Base-by-base conservation (phyloP, 2,329 filamentous ascomycete species). In the Xylariaceae sp. region DNA sequence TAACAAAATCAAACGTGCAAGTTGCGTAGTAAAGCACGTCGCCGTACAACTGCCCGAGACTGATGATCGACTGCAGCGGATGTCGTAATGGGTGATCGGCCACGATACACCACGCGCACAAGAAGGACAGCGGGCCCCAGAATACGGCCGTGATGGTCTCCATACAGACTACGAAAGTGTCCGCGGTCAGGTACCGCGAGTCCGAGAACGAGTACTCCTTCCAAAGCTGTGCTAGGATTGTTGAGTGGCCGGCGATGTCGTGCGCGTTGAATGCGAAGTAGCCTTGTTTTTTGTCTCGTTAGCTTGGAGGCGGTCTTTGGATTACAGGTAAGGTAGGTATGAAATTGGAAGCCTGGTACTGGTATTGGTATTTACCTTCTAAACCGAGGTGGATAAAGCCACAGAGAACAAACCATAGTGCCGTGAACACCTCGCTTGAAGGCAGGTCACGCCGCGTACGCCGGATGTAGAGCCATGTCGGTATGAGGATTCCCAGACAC, bases 361-460 rank as follows among this genome's bases (percentile, higher is more conserved):
- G 4, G 5, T 8, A 14, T 23, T 7, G 6, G 14, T 23, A 26
- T 21, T 14, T 48, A 33, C 54, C 75, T 65, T 81, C 78, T 34
- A 80, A 74, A 62, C 77, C 72, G 19, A 76, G 49, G 60, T 78
- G 76, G 58, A 78, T 79, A 60, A 64, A 82, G 71, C 76, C 83
- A 81, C 88, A 57, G 29, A 57, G 48, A 17, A 57, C 54, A 29
- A 53, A 93, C 91, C 91, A 94, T 74, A 91, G 74, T 19, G 88
- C 83, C 4, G 82, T 83, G 11, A 81, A 65, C 41, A 85, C 78
- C 63, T 92, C 89, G 23, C 71, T 71, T 6, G 66, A 73, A 29
- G 78, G 75, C 49, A 91, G 69, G 8, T 73, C 76, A 2, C 85
- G 84, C 16, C 84, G 78, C 36, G 79, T 67, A 56, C 74, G 75